Conservation (phyloP, 805 yeast species). For the Metschnikowia sp. region DNA sequence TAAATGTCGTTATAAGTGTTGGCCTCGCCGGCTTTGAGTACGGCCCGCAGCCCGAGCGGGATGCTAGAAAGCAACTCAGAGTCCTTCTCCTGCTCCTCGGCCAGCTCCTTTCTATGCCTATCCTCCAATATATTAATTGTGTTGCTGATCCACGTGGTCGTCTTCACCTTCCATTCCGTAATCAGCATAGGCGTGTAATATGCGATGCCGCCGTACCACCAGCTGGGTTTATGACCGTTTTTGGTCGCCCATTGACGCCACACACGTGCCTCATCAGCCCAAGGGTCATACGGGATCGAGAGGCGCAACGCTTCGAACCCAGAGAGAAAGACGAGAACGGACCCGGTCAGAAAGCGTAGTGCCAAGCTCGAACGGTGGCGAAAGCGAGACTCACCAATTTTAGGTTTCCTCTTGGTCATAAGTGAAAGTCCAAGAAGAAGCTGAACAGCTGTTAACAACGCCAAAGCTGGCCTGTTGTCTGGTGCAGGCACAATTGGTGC, state of each 20-base stretch:
- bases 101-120: background rate
- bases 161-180: constrained; percentile 32
- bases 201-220: constrained; percentile 68
- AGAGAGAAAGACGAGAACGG: constrained; percentile 48
- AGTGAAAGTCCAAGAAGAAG: constrained; percentile 42
- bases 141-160: constrained; percentile 17
- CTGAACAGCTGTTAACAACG: constrained; percentile 51
- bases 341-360: constrained; percentile 10
- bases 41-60: constrained; percentile 15
- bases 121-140: constrained; percentile 13
- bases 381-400: constrained; percentile 12
- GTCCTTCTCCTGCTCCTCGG: background rate
- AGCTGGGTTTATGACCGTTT: constrained; percentile 46
- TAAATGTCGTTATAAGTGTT: constrained; percentile 26
- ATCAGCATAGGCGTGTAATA: constrained; percentile 51
- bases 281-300: constrained; percentile 53
- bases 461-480: constrained; percentile 55
- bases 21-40: constrained; percentile 14
- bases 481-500: constrained; percentile 75
- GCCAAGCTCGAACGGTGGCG: constrained; percentile 8
- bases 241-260: constrained; percentile 50
- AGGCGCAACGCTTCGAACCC: constrained; percentile 56
- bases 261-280: constrained; percentile 63
- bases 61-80: constrained; percentile 11
- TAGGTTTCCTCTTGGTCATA: constrained; percentile 12